Percentiles rank a stretch among this genome's conserved stretches.
These are phyloP conservation scores for Zygoascus tannicola DNA, from an alignment of 805 yeast genomes.

Conservation along the genomic window DNA sequence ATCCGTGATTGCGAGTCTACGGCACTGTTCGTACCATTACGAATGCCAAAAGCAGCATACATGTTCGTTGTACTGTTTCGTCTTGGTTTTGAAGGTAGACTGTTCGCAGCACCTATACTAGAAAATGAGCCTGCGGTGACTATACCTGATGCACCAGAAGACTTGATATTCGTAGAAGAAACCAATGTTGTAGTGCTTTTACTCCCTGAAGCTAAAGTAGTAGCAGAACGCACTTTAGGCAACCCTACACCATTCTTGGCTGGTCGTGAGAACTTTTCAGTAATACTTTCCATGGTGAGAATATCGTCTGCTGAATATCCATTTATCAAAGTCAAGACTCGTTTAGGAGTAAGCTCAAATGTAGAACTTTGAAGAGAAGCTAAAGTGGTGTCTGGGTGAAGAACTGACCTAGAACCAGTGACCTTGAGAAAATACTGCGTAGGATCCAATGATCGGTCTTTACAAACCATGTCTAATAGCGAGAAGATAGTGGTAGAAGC, in stretches of 20 bases:
- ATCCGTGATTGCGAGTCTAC: not conserved
- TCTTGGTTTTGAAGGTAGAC: not conserved
- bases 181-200: no score
- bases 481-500: slow-evolving; percentile 16
- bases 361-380: slow-evolving; percentile 28
- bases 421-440: slow-evolving; percentile 25
- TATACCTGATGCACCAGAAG: not conserved
- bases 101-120: slow-evolving; percentile 1
- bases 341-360: slow-evolving; percentile 37
- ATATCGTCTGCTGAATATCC: slow-evolving; percentile 15
- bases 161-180: not conserved
- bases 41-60: not conserved
- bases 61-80: not conserved
- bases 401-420: slow-evolving; percentile 22
- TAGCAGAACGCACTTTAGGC: not conserved
- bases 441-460: slow-evolving; percentile 24
- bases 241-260: not conserved
- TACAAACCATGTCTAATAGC: slow-evolving; percentile 26
- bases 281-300: not conserved
- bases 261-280: not conserved
- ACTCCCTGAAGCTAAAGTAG: not conserved
- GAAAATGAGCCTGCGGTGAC: not conserved
- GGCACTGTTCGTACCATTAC: slow-evolving; percentile 1
- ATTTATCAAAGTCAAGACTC: slow-evolving; percentile 30
- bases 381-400: slow-evolving; percentile 23